Base-by-base conservation (phyloP, 176 grass and related monocot species). In the Urochloa ruziziensis region DNA sequence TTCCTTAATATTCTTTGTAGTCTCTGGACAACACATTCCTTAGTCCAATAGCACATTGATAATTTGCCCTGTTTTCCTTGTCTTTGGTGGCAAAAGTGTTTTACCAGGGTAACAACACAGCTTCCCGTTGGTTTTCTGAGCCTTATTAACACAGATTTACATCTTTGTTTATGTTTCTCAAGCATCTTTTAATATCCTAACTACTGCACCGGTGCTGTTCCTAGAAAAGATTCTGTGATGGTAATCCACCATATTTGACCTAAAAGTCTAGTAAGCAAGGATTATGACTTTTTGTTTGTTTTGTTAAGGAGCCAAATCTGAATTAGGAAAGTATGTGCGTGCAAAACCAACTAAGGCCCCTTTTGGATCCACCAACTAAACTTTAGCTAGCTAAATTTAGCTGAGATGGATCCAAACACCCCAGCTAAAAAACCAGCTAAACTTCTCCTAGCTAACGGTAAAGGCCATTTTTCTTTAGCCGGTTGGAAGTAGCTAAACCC, bases 1-100 rank as follows among this genome's bases (percentile, higher is more conserved):
- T 53, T 60, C 88, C 59, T 67, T 83, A 2, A 44, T 43, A n/a
- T 79, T 39, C 73, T 83, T 33, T 49, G 67, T 6, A 52, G 39
- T 67, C 49, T 86, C 29, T 49, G 19, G 77, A 21, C 48, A 52
- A 23, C 67, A 84, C 70, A 71, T 82, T 65, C 21, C 18, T 65
- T 30, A 59, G 13, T 30, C 73, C 5, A 48, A 54, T 7, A 24
- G 37, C 46, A 74, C 83, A 67, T 73, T 86, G 59, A 18, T 73
- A 25, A 10, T 49, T 72, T 25, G 18, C 23, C 28, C 56, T 32
- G 15, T 67, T 54, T 67, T 78, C 25, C 6, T 78, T 77, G 25
- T 82, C 48, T n/a, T 67, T 13, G 60, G 68, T 9, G 57, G 72
- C 37, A 77, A 51, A 70, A 47, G 30, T 79, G 30, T 58, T 42